Evolutionary conservation across 257 asterid species (phyloP).

Genomic region (Nicotiana benthamiana): DNA sequence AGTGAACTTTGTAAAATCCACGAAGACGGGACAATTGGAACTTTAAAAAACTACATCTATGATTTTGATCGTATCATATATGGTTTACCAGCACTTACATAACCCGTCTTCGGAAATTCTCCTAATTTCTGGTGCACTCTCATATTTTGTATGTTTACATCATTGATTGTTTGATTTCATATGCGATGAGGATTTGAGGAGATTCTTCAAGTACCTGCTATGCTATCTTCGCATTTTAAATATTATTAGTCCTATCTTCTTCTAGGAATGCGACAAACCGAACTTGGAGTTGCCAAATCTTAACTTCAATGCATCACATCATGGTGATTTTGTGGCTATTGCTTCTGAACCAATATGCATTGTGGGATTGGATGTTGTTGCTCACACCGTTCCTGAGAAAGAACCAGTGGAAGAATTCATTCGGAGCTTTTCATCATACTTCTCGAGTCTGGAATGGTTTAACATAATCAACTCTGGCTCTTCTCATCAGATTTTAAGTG

Average conservation of each 20-base stretch:
- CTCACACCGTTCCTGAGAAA: constrained; percentile 50
- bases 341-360: constrained; percentile 92
- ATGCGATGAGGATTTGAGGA: background rate
- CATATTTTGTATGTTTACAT: background rate
- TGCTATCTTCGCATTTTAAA: background rate
- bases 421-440: constrained; percentile 51
- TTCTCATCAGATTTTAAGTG: constrained; percentile 43
- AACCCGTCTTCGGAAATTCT: background rate
- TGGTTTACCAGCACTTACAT: background rate
- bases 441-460: constrained; percentile 70
- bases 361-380: constrained; percentile 77
- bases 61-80: background rate
- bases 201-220: background rate
- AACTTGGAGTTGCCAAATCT: constrained; percentile 49
- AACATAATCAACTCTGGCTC: constrained; percentile 40
- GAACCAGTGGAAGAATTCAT: constrained; percentile 55
- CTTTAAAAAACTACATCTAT: no score
- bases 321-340: constrained; percentile 84
- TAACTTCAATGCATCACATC: constrained; percentile 82
- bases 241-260: background rate
- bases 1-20: background rate
- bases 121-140: background rate
- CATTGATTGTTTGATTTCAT: background rate
- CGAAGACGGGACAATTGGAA: background rate
- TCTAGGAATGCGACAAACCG: constrained; percentile 38